Conservation (phyloP, 2,329 filamentous ascomycete genomes). For the Phialocephala subalpina region DNA sequence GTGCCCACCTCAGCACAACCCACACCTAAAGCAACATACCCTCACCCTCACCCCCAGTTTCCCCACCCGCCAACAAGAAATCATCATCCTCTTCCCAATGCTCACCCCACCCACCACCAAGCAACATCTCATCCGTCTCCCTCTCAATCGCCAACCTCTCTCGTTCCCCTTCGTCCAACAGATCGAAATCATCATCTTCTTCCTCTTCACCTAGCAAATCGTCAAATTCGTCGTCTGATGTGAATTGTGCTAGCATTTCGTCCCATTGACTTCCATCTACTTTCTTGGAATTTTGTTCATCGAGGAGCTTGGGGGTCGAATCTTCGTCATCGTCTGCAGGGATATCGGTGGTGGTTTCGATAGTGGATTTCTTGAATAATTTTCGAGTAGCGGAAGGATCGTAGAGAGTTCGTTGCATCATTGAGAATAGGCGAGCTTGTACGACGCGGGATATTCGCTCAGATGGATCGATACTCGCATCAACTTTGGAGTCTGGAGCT, state of each 20-base stretch:
- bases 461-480: conserved; percentile 9
- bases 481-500: background rate
- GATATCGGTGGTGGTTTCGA: background rate
- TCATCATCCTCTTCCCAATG: conserved; percentile 6
- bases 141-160: conserved; percentile 31
- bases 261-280: background rate
- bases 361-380: conserved; percentile 10
- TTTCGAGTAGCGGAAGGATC: conserved; percentile 25
- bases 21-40: conserved; percentile 1
- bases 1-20: background rate
- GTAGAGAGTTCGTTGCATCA: conserved; percentile 38
- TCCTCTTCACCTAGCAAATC: background rate
- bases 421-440: conserved; percentile 35
- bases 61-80: background rate
- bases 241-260: conserved; percentile 2
- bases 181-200: conserved; percentile 11
- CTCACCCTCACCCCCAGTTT: background rate
- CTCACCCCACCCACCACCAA: conserved; percentile 22
- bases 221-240: conserved; percentile 5
- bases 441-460: conserved; percentile 29
- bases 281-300: background rate
- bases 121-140: conserved; percentile 36
- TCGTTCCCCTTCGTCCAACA: conserved; percentile 26
- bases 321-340: background rate
- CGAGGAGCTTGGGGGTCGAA: background rate